phyloP scores from a whole-genome alignment of 1,139 yeast genomes.

The Zygoascus meyerae region DNA sequence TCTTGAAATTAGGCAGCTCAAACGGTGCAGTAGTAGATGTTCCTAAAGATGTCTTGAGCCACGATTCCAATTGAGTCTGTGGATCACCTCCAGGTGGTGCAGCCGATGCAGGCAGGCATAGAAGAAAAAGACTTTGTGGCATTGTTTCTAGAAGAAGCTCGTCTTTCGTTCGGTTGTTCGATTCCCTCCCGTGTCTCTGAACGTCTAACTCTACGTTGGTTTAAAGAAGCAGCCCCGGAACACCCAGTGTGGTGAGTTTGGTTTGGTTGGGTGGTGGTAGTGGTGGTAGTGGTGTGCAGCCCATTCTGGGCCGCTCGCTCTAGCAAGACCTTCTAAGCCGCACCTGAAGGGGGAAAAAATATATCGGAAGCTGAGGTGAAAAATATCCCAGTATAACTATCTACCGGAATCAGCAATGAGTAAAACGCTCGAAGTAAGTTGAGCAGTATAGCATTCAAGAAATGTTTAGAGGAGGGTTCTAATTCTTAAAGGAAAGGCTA shows the following conservation, averaged over 20 bases:
- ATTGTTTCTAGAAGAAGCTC: background rate
- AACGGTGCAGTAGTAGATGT: conserved; percentile 36
- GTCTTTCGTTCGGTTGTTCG: background rate
- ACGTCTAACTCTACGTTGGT: background rate
- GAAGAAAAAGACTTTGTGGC: conserved; percentile 22
- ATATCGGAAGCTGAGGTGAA: background rate
- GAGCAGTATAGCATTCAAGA: background rate
- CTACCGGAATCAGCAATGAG: conserved; percentile 20
- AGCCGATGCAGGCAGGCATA: conserved; percentile 46
- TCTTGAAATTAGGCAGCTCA: conserved; percentile 80
- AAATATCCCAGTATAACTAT: background rate
- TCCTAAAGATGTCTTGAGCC: conserved; percentile 31
- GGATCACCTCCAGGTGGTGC: conserved; percentile 43
- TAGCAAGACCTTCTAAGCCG: background rate
- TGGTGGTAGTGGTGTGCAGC: background rate
- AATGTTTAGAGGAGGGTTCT: background rate
- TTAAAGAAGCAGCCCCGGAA: too few relatives aligned
- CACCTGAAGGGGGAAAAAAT: background rate
- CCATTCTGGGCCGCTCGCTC: background rate
- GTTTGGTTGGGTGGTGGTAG: too few relatives aligned
- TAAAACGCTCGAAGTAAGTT: conserved; percentile 26
- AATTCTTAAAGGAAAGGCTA: conserved; percentile 57
- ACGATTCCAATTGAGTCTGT: conserved; percentile 36
- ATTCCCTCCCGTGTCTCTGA: background rate
- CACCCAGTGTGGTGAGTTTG: background rate